Evolutionary conservation across 176 grass and related monocot species (phyloP).

Genomic region (Oryza meyeriana): DNA sequence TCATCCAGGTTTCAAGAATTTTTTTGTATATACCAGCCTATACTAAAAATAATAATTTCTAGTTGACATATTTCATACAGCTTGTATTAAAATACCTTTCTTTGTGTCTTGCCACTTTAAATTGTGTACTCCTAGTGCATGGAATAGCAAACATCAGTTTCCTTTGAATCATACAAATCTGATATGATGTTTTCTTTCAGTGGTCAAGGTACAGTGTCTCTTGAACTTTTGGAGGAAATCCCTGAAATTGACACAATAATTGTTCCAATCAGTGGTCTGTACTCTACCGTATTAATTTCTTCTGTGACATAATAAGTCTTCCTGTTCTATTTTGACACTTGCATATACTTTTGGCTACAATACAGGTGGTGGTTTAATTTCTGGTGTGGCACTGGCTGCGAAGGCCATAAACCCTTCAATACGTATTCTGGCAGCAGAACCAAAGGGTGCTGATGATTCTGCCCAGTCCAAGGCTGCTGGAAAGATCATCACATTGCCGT

Average conservation of each 20-base stretch:
- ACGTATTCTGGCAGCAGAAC: conserved; percentile 79
- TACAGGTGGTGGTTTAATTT: conserved; percentile 87
- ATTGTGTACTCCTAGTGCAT: neutral
- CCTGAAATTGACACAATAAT: conserved; percentile 73
- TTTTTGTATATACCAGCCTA: neutral
- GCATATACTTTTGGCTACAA: conserved; percentile 13
- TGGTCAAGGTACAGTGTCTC: conserved; percentile 85
- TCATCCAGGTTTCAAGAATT: neutral
- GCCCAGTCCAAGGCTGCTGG: conserved; percentile 79
- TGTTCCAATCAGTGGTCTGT: conserved; percentile 88
- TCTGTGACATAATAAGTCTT: neutral
- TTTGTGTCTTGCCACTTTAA: neutral
- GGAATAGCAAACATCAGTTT: neutral
- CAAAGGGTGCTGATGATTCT: conserved; percentile 87
- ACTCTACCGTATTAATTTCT: neutral
- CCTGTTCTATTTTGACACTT: neutral
- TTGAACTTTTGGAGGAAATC: conserved; percentile 85
- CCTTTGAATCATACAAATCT: conserved; percentile 14
- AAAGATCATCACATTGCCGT: conserved; percentile 62
- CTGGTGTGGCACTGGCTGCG: conserved; percentile 78
- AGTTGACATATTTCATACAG: neutral
- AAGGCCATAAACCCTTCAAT: conserved; percentile 91
- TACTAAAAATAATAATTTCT: neutral
- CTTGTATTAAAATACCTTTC: neutral
- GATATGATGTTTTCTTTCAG: conserved; percentile 50